phyloP scores from a whole-genome alignment of 208 protist genomes.

The Chromosphaera perkinsii region DNA sequence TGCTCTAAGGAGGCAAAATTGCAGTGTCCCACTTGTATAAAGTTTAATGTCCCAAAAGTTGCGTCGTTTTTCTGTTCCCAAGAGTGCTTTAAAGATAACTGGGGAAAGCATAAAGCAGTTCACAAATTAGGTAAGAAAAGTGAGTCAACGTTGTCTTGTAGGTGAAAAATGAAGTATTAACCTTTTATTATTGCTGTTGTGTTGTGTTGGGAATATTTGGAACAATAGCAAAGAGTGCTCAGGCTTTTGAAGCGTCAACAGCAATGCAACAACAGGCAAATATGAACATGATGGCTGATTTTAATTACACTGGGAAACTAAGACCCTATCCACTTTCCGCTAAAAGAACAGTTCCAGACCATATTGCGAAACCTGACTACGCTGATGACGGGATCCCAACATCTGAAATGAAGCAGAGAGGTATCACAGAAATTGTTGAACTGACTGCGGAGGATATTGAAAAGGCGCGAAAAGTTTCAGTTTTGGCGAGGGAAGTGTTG shows the following conservation, averaged over 20 bases:
- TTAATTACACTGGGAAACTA: not conserved
- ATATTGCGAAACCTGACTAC: conserved; percentile 54
- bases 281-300: conserved; percentile 19
- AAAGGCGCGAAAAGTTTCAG: conserved; percentile 68
- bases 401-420: conserved; percentile 26
- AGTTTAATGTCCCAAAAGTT: not conserved
- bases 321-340: conserved; percentile 14
- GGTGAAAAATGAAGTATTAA: no score
- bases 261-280: not conserved
- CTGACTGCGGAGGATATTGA: conserved; percentile 70
- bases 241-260: not conserved
- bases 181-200: no score
- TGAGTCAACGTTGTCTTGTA: no score
- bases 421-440: conserved; percentile 41
- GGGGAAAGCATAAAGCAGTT: conserved; percentile 27
- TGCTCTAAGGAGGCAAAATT: conserved; percentile 29
- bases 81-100: conserved; percentile 40
- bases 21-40: conserved; percentile 43
- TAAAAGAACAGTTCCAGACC: conserved; percentile 6
- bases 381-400: conserved; percentile 36
- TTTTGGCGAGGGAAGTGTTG: conserved; percentile 72
- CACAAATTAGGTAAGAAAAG: conserved; percentile 5
- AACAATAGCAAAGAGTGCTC: no score
- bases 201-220: no score
- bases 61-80: conserved; percentile 31